phyloP scores from a whole-genome alignment of 257 asterid genomes.

The Solanum clarkiae region DNA sequence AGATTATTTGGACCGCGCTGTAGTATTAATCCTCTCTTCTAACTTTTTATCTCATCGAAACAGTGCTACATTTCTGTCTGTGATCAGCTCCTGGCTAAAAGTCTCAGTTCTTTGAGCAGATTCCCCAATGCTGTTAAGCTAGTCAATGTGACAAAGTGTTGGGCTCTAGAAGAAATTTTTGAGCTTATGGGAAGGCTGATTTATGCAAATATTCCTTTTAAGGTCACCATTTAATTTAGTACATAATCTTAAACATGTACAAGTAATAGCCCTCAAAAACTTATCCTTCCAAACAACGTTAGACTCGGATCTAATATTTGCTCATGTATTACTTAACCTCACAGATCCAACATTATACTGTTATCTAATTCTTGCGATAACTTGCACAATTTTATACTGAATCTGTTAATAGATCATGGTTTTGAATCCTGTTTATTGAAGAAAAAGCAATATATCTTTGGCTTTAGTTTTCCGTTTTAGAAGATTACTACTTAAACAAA shows the following conservation, averaged over 20 bases:
- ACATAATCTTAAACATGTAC: not conserved
- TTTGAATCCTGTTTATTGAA: not conserved
- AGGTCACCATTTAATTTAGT: not conserved
- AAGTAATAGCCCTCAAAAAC: not conserved
- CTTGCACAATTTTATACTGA: not conserved
- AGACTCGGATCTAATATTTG: not conserved
- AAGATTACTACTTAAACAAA: not conserved
- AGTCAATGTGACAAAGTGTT: constrained; percentile 21
- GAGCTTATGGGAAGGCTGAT: constrained; percentile 34
- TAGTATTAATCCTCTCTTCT: not conserved
- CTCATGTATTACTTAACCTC: not conserved
- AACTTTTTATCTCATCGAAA: not conserved
- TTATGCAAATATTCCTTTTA: not conserved
- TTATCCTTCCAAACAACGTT: not conserved
- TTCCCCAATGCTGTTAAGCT: constrained; percentile 31
- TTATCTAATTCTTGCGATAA: not conserved
- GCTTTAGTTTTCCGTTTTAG: not conserved
- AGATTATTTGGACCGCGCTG: not conserved
- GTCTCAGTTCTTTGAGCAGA: not conserved
- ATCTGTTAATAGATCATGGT: not conserved
- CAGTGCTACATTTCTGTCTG: not conserved
- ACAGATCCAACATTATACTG: not conserved
- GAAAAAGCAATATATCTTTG: not conserved
- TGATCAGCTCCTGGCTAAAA: not conserved
- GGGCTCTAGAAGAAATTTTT: constrained; percentile 66